Base-by-base conservation (phyloP, 495 filamentous ascomycete genomes). In the Hypoxylon cercidicola region DNA sequence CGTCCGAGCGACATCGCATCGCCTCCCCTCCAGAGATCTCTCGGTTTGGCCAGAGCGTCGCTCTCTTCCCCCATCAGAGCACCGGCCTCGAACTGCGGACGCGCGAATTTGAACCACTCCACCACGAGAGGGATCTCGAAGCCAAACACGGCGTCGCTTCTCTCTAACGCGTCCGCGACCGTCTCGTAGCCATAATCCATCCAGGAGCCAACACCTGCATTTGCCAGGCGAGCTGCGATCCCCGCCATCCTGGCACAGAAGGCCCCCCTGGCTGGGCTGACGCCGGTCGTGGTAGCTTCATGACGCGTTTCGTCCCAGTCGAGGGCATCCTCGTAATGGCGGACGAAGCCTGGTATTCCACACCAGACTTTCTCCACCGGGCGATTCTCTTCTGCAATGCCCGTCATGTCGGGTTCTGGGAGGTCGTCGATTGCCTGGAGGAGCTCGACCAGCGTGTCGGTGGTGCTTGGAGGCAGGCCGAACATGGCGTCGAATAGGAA, bases 81-180 rank as follows among this genome's bases (percentile, higher is more conserved):
- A 4, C 56, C 56, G n/a, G 32, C 45, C 13, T 18, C 34, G 32
- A 60, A 30, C 2, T 30, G 23, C 10, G 12, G 9, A 4, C 56
- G 46, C 12, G 47, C 56, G 4, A 40, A 53, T 4, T 12, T n/a
- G 11, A 60, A 23, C 53, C 40, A 60, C n/a, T 51, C 10, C 12
- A 13, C 28, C 20, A 54, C 52, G 6, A 43, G 43, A 1, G 60
- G 54, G 8, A 64, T 23, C 40, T 64, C 35, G 21, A 58, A 39
- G 28, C 60, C 60, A 25, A 64, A 20, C 20, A 64, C 15, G 13
- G 54, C 52, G 23, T 60, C 16, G 30, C 51, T 35, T 20, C 43
- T n/a, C 20, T 64, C 54, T 18, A 64, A 28, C 11, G 60, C 60
- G 40, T 64, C 60, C 4, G 54, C 60, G n/a, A 64, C 55, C 8